phyloP scores from a whole-genome alignment of 495 filamentous ascomycete species.

The Thermothielavioides terrestris region DNA sequence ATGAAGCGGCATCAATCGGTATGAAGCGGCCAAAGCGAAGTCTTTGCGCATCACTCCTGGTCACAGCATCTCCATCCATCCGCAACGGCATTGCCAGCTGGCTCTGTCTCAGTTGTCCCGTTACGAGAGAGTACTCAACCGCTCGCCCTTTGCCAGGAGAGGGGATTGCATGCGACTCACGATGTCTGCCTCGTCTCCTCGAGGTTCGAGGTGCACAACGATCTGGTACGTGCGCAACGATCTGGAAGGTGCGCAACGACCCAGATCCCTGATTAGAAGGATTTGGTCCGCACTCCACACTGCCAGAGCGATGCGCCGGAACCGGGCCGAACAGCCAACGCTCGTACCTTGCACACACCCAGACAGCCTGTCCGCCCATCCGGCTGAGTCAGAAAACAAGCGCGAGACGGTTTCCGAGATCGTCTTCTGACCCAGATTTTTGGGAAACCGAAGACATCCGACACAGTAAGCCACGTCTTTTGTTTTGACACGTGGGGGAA shows the following conservation, averaged over 20 bases:
- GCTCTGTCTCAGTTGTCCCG: not conserved
- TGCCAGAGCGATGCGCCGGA: not conserved
- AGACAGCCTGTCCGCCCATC: not conserved
- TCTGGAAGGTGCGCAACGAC: too few relatives aligned
- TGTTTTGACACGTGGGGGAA: slow-evolving; percentile 4
- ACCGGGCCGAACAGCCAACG: slow-evolving; percentile 11
- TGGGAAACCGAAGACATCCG: not conserved
- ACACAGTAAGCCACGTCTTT: not conserved
- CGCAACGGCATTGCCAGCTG: not conserved
- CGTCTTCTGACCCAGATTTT: not conserved
- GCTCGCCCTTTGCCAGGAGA: not conserved
- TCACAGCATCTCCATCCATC: not conserved
- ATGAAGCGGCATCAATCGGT: not conserved
- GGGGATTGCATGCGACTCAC: not conserved
- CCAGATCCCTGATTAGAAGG: too few relatives aligned
- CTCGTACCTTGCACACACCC: not conserved
- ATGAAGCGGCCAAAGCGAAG: not conserved
- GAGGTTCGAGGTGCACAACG: not conserved
- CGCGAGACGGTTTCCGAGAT: not conserved
- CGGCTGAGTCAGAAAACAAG: slow-evolving; percentile 4
- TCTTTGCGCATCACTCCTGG: not conserved
- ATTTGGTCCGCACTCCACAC: not conserved
- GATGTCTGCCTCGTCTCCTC: not conserved
- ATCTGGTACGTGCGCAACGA: too few relatives aligned
- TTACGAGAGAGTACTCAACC: not conserved